Evolutionary conservation across 2,329 filamentous ascomycete species (phyloP).

Genomic region (Fusarium luffae): DNA sequence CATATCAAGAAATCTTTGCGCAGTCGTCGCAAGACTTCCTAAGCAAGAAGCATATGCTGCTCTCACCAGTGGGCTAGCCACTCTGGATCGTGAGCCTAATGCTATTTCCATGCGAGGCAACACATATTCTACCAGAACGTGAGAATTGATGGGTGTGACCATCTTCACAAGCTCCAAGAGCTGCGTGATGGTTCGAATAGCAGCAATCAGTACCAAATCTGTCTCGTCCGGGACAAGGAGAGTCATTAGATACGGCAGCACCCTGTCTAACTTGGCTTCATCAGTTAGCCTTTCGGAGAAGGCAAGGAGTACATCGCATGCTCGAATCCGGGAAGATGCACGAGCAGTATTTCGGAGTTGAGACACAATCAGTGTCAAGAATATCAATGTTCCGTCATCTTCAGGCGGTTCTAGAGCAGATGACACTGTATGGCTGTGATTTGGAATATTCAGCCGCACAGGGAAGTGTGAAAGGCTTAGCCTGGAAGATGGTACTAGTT

Average conservation of each 20-base stretch:
- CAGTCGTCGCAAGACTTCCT: slow-evolving; percentile 86
- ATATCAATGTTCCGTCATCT: slow-evolving; percentile 93
- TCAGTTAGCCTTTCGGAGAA: slow-evolving; percentile 93
- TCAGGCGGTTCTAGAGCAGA: slow-evolving; percentile 69
- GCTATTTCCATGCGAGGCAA: slow-evolving; percentile 70
- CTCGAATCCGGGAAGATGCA: slow-evolving; percentile 85
- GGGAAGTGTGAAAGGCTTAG: slow-evolving; percentile 76
- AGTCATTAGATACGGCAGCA: slow-evolving; percentile 88
- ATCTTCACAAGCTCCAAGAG: slow-evolving; percentile 86
- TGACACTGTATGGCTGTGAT: slow-evolving; percentile 78
- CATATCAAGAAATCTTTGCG: slow-evolving; percentile 87
- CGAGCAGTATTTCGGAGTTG: slow-evolving; percentile 90
- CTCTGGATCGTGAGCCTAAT: slow-evolving; percentile 57
- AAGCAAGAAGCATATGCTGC: slow-evolving; percentile 94
- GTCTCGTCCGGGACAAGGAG: slow-evolving; percentile 80
- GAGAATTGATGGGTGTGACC: slow-evolving; percentile 81
- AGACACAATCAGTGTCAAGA: slow-evolving; percentile 87
- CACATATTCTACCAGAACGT: slow-evolving; percentile 76
- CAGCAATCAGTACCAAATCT: slow-evolving; percentile 86
- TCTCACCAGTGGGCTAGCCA: slow-evolving; percentile 76
- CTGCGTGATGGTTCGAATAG: slow-evolving; percentile 87
- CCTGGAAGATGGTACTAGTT: slow-evolving; percentile 48
- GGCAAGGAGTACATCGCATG: slow-evolving; percentile 89
- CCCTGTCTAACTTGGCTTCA: slow-evolving; percentile 93
- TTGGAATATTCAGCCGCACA: slow-evolving; percentile 86